phyloP scores from a whole-genome alignment of 352 stramenopile genomes.

The Phytophthora brassicae region DNA sequence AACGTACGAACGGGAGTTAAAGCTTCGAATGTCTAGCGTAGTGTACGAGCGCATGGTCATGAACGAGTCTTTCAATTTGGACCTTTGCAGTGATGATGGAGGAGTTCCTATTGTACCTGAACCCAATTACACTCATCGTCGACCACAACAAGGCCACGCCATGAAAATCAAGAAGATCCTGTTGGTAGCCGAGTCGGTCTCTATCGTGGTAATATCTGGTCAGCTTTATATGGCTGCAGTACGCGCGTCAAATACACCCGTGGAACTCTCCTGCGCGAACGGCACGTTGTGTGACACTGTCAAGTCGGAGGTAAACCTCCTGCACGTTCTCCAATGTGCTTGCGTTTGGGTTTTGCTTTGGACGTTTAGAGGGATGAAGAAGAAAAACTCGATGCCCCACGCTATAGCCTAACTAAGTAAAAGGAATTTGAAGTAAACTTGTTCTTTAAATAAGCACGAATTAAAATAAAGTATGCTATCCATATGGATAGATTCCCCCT shows the following conservation, averaged over 20 bases:
- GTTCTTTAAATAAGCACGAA: too few species aligned
- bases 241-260: constrained; percentile 24
- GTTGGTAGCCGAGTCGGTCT: constrained; percentile 23
- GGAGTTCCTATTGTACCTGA: constrained; percentile 25
- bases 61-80: constrained; percentile 28
- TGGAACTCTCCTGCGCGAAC: constrained; percentile 60
- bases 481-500: too few species aligned
- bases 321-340: constrained; percentile 39
- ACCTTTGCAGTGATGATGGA: constrained; percentile 30
- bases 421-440: too few species aligned
- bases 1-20: constrained; percentile 32
- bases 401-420: too few species aligned
- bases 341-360: constrained; percentile 32
- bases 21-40: constrained; percentile 25
- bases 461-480: too few species aligned
- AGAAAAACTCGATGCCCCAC: too few species aligned
- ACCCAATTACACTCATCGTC: constrained; percentile 6
- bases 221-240: constrained; percentile 49
- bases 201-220: constrained; percentile 24
- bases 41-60: constrained; percentile 25
- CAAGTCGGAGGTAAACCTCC: constrained; percentile 23
- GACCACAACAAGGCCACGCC: constrained; percentile 22
- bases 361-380: constrained; percentile 33
- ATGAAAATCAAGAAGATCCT: constrained; percentile 39
- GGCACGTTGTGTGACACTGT: constrained; percentile 47